Base-by-base conservation (phyloP, 108 stramenopile species). In the Cyclotella kingstonii region DNA sequence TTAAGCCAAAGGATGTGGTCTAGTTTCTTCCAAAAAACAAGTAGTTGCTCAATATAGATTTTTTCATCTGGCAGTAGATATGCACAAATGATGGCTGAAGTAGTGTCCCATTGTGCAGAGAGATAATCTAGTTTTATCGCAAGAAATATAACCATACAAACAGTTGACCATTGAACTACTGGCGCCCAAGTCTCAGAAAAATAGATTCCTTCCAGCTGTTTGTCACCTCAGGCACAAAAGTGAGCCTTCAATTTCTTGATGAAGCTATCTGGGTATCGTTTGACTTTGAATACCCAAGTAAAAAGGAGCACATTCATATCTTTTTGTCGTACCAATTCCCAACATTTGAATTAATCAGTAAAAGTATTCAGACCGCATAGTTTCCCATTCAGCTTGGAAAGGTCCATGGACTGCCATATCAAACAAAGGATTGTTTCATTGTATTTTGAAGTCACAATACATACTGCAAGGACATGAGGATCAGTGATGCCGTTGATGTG, bases 271-370 rank as follows among this genome's bases (percentile, higher is more conserved):
- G 44, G 44, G 17, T 15, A 11, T 45, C 44, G 5, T 5, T 45
- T 45, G 44, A 5, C 5, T 17, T 45, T 45, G 44, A 45, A 45
- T 15, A 15, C 44, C 44, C 44, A 45, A 45, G 44, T 45, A 5
- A 15, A 45, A 17, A 15, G 44, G 9, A 17, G 15, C 5, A 45
- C 44, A 45, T 45, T 11, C 44, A 45, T 45, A 5, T 9, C 9
- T 15, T 8, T 8, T 15, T 11, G 5, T 5, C 17, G 10, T 8
- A 45, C 44, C 5, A 15, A 17, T 45, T 45, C 17, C 44, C 44
- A 45, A 45, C n/a, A 15, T 5, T 45, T 17, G n/a, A 45, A 5
- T 5, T 45, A 8, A 15, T 45, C 17, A 8, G 9, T 5, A 11
- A 45, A 15, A 15, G 44, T 45, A 15, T 17, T 45, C 44, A 45